phyloP scores from a whole-genome alignment of 1,139 yeast genomes.

The Debaryomycetaceae sp. region DNA sequence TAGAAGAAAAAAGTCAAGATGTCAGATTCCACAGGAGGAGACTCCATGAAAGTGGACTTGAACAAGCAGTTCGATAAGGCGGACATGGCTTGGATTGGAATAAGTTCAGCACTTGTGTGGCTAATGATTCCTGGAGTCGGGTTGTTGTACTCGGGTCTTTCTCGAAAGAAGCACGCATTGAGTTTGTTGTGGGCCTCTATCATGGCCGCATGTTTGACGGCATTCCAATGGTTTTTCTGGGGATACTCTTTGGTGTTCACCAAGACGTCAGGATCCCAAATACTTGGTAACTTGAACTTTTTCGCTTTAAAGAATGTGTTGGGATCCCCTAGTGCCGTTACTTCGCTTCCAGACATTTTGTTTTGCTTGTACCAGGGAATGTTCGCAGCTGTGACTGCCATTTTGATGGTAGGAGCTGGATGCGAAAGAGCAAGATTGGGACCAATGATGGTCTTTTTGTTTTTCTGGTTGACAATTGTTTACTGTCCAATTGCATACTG shows the following conservation, averaged over 20 bases:
- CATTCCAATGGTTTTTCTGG: slow-evolving; percentile 98
- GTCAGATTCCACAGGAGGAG: slow-evolving; percentile 61
- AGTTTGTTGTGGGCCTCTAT: slow-evolving; percentile 91
- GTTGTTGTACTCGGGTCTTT: slow-evolving; percentile 80
- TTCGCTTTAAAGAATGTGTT: slow-evolving; percentile 77
- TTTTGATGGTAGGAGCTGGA: slow-evolving; percentile 94
- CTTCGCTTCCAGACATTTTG: slow-evolving; percentile 77
- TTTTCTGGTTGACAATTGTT: slow-evolving; percentile 93
- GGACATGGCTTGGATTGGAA: slow-evolving; percentile 87
- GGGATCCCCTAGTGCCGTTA: slow-evolving; percentile 73
- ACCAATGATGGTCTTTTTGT: slow-evolving; percentile 92
- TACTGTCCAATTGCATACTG: slow-evolving; percentile 94
- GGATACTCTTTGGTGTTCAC: slow-evolving; percentile 89
- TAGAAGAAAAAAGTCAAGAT: neutral
- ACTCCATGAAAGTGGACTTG: slow-evolving; percentile 68
- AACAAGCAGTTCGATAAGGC: slow-evolving; percentile 71
- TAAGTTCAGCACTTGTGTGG: slow-evolving; percentile 77
- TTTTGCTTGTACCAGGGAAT: slow-evolving; percentile 91
- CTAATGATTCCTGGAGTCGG: slow-evolving; percentile 96
- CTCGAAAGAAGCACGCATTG: slow-evolving; percentile 89
- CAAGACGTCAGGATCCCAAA: slow-evolving; percentile 58
- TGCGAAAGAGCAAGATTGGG: slow-evolving; percentile 96
- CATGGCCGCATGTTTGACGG: slow-evolving; percentile 76
- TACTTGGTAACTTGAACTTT: slow-evolving; percentile 77
- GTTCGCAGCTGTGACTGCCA: slow-evolving; percentile 92